Evolutionary conservation across 2,329 filamentous ascomycete genomes (phyloP).

Genomic region (Torrubiellomyces zombiae): DNA sequence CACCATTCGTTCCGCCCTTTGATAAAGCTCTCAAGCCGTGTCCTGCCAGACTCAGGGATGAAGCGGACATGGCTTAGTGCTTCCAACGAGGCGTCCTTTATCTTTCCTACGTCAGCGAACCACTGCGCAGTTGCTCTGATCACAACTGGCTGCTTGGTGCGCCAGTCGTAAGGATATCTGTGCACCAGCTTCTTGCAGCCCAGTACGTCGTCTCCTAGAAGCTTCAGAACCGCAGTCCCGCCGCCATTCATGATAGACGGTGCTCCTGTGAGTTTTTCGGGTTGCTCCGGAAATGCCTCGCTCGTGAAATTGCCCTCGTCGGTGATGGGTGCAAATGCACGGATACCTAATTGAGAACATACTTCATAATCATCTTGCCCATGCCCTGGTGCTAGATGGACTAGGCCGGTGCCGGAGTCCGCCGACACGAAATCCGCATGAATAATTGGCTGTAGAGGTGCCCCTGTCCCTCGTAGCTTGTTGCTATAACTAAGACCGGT

Average conservation of each 20-base stretch:
- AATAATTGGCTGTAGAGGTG: constrained; percentile 51
- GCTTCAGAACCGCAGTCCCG: constrained; percentile 48
- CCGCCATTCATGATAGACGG: constrained; percentile 57
- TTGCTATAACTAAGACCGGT: constrained; percentile 52
- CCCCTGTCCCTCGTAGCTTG: constrained; percentile 42
- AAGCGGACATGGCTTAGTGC: constrained; percentile 61
- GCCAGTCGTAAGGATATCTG: constrained; percentile 97
- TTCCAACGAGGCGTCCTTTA: constrained; percentile 57
- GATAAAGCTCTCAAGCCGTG: constrained; percentile 70
- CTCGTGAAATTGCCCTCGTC: constrained; percentile 66
- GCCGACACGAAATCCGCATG: constrained; percentile 79
- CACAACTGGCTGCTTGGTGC: constrained; percentile 84
- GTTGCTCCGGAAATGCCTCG: constrained; percentile 58
- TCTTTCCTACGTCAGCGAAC: constrained; percentile 82
- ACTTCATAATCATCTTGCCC: constrained; percentile 92
- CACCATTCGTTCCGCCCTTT: constrained; percentile 89
- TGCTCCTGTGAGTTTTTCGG: constrained; percentile 45
- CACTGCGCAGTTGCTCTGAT: constrained; percentile 88
- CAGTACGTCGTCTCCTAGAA: constrained; percentile 51
- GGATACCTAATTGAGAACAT: constrained; percentile 53
- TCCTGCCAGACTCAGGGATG: constrained; percentile 56
- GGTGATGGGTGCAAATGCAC: constrained; percentile 68
- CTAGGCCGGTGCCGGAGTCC: constrained; percentile 84
- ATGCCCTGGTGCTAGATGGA: constrained; percentile 86
- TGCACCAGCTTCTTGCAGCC: constrained; percentile 58